A percentile compares a stretch with the other conserved stretches of the same genome.
These are phyloP conservation scores for Plasmodium malariae DNA, from an alignment of 169 alveolate genomes.

Conservation along the genomic window DNA sequence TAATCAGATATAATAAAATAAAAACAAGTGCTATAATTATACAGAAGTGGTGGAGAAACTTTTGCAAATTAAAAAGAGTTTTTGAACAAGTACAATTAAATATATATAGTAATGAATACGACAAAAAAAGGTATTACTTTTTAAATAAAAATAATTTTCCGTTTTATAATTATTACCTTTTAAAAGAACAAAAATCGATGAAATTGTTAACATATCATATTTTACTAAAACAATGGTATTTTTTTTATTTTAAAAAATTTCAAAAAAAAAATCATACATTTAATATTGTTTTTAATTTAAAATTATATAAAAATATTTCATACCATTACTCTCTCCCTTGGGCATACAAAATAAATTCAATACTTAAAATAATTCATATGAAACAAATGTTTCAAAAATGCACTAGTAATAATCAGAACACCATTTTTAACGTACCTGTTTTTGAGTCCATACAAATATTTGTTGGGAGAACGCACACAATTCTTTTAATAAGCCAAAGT, in stretches of 20 bases:
- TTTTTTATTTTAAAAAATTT: conserved; percentile 70
- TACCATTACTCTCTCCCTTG: conserved; percentile 68
- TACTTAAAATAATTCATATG: conserved; percentile 68
- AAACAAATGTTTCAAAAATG: conserved; percentile 67
- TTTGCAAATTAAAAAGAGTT: conserved; percentile 39
- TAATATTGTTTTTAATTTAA: conserved; percentile 75
- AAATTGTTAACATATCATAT: conserved; percentile 66
- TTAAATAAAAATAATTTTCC: conserved; percentile 71
- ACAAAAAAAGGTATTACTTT: conserved; percentile 55
- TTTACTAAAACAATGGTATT: conserved; percentile 76
- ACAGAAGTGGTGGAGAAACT: conserved; percentile 75
- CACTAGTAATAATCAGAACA: conserved; percentile 17
- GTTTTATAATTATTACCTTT: conserved; percentile 52
- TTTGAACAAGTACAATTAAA: conserved; percentile 24
- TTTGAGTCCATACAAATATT: conserved; percentile 72
- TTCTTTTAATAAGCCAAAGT: conserved; percentile 46
- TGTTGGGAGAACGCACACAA: conserved; percentile 73
- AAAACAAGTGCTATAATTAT: conserved; percentile 45
- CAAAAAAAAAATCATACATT: conserved; percentile 71
- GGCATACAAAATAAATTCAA: conserved; percentile 71
- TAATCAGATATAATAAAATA: conserved; percentile 30
- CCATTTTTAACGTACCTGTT: conserved; percentile 46
- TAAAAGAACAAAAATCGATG: conserved; percentile 70
- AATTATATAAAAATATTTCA: conserved; percentile 65
- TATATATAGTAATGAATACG: conserved; percentile 53